A percentile compares a stretch with the other conserved stretches of the same genome.
phyloP scores from a whole-genome alignment of 2,329 filamentous ascomycete species.

The Lecanosticta acicola region DNA sequence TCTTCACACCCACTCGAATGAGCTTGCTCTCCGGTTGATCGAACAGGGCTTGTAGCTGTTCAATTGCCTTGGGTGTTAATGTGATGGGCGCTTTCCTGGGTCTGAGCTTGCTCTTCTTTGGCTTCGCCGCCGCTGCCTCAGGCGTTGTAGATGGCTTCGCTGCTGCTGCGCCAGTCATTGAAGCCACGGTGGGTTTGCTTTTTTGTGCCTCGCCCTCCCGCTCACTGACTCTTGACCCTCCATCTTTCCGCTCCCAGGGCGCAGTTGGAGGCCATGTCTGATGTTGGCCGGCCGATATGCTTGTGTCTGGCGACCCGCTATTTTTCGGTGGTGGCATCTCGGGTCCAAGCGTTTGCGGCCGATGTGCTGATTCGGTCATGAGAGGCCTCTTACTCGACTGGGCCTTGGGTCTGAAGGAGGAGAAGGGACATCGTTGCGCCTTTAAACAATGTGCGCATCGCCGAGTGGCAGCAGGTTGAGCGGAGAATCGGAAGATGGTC shows the following conservation, averaged over 20 bases:
- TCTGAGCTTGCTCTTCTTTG: slow-evolving; percentile 61
- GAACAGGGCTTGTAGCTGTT: slow-evolving; percentile 69
- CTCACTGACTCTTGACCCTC: slow-evolving; percentile 43
- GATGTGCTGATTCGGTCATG: slow-evolving; percentile 61
- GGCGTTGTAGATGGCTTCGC: slow-evolving; percentile 27
- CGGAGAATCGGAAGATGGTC: slow-evolving; percentile 34
- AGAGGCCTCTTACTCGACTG: slow-evolving; percentile 55
- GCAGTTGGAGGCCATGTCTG: slow-evolving; percentile 45
- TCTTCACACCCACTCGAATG: slow-evolving; percentile 90
- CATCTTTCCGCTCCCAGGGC: slow-evolving; percentile 37
- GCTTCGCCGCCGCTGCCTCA: slow-evolving; percentile 44
- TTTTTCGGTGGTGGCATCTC: slow-evolving; percentile 55
- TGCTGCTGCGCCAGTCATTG: slow-evolving; percentile 25
- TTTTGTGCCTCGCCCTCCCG: slow-evolving; percentile 64
- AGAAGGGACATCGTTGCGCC: slow-evolving; percentile 39
- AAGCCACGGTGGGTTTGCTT: slow-evolving; percentile 41
- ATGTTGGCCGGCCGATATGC: slow-evolving; percentile 51
- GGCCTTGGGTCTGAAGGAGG: slow-evolving; percentile 35
- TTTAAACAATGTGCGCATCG: slow-evolving; percentile 41
- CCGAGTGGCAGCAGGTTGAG: slow-evolving; percentile 25
- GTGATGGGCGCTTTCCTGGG: slow-evolving; percentile 88
- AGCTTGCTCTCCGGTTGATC: slow-evolving; percentile 84
- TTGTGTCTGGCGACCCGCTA: slow-evolving; percentile 54
- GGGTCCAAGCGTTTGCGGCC: slow-evolving; percentile 53
- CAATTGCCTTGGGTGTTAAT: slow-evolving; percentile 71